A percentile compares a stretch with the other conserved stretches of the same genome.
phyloP scores from a whole-genome alignment of 495 filamentous ascomycete genomes.

The Halenospora varia region DNA sequence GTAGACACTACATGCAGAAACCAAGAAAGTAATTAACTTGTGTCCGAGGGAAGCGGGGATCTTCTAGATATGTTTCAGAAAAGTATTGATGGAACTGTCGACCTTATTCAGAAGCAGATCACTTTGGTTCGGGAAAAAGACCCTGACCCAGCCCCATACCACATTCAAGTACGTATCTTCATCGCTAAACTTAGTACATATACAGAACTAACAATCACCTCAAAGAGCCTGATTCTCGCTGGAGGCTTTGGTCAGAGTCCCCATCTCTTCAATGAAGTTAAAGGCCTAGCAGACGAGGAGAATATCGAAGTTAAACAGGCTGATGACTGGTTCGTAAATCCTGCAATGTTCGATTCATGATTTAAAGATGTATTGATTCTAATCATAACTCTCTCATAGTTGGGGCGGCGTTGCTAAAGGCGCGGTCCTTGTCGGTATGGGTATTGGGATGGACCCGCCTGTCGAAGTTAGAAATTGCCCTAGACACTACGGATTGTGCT shows the following conservation, averaged over 20 bases:
- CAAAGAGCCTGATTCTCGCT: conserved; percentile 16
- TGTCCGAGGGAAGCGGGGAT: too few relatives aligned
- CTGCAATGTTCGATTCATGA: too few relatives aligned
- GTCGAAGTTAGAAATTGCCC: conserved; percentile 20
- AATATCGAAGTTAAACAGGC: background rate
- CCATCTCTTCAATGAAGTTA: conserved; percentile 6
- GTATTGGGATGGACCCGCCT: conserved; percentile 24
- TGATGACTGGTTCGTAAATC: too few relatives aligned
- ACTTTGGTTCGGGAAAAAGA: background rate
- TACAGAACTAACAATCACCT: background rate
- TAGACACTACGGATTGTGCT: conserved; percentile 29
- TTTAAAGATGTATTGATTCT: too few relatives aligned
- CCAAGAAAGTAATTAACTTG: too few relatives aligned
- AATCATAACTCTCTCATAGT: conserved; percentile 1
- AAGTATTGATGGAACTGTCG: background rate
- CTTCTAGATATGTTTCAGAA: background rate
- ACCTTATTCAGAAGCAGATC: background rate
- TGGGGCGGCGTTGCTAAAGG: conserved; percentile 31
- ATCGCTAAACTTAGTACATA: too few relatives aligned
- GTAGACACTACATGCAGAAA: too few relatives aligned
- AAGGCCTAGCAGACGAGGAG: background rate
- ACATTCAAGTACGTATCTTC: background rate
- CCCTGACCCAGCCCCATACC: background rate
- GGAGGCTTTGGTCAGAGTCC: conserved; percentile 14
- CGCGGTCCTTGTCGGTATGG: conserved; percentile 29